Base-by-base conservation (phyloP, 495 filamentous ascomycete species). In the Thermochaetoides thermophila region DNA sequence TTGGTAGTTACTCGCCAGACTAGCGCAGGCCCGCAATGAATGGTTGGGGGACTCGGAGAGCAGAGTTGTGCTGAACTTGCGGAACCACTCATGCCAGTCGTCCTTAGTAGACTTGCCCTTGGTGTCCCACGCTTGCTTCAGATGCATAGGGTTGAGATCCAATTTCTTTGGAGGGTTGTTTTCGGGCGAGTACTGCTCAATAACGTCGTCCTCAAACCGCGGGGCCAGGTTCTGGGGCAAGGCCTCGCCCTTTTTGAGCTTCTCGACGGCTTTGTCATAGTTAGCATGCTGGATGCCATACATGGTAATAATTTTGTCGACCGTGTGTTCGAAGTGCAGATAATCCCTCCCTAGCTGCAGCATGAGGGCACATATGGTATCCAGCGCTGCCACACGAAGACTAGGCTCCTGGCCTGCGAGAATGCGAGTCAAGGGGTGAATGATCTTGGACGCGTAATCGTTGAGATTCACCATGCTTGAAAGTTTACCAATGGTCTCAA, bases 1-100 rank as follows among this genome's bases (percentile, higher is more conserved):
- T 27, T 81, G 83, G 52, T 96, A 94, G 14, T 87, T 76, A 41
- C 80, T 80, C 4, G 85, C 89, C 27, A 99, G 63, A 34, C 78
- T 80, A 27, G 91, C 89, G 54, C 89, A 99, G 18, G 89, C 87
- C 38, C 89, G 68, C 17, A 99, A 60, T 10, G 89, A 87, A 29
- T 93, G 91, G 28, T 91, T 93, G 13, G 89, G 91, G 2, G 85
- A 94, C 52, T 99, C 91, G 37, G 84, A 86, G 24, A 99, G 66
- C 14, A 99, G 68, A 43, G 94, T 92, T 13, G 94, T 83, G 46
- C 86, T 94, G 53, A 96, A 92, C 15, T 92, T 71, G 31, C 91
- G 71, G 53, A 95, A 93, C 89, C 89, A 99, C 55, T 99, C 89
- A 40, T 91, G 81, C 89, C 89, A 99, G 55, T 99, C 89, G 50